These are phyloP conservation scores for Malus hybrid DNA, from an alignment of 331 rosid species.

Conservation along the genomic window DNA sequence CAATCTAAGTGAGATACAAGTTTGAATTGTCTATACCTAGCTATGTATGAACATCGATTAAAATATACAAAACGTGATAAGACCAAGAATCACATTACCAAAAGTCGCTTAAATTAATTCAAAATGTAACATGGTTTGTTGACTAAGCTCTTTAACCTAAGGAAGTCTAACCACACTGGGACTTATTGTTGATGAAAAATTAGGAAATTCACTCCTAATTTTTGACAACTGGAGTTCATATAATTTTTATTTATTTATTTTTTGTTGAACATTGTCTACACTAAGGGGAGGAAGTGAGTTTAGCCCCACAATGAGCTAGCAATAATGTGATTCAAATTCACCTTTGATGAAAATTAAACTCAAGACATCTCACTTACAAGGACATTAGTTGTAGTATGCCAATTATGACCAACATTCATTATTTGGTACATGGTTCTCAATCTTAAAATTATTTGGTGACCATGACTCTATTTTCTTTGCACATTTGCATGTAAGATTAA, in stretches of 20 bases:
- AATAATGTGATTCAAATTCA: no score
- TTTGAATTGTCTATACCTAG: neutral
- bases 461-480: neutral
- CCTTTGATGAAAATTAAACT: no score
- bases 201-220: neutral
- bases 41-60: neutral
- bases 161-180: neutral
- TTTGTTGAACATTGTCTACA: no score
- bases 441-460: neutral
- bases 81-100: neutral
- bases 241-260: no score
- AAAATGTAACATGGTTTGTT: neutral
- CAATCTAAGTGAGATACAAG: neutral
- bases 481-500: neutral
- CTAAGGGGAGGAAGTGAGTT: no score
- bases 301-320: no score
- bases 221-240: no score
- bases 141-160: neutral
- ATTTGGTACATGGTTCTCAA: neutral
- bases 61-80: neutral
- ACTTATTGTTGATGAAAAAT: neutral
- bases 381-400: neutral
- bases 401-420: constrained; percentile 5
- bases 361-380: no score
- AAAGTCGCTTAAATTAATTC: neutral